Percentiles rank a stretch among this genome's conserved stretches.
These are phyloP conservation scores for Uromyces viciae-fabae DNA, from an alignment of 1,284 basidiomycete genomes.

Conservation along the genomic window DNA sequence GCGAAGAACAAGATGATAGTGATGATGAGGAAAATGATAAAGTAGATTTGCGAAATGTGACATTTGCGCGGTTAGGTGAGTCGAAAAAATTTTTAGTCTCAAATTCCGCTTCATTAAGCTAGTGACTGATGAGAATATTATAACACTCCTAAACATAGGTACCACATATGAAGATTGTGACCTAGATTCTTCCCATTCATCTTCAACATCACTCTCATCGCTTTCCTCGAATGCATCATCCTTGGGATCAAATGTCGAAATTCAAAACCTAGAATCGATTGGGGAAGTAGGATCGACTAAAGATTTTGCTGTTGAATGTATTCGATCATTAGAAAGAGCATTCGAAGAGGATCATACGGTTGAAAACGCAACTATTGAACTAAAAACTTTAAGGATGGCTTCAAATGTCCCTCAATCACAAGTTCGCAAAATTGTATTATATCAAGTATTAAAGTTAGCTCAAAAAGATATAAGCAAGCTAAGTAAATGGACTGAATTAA, in stretches of 20 bases:
- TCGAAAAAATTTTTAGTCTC: conserved; percentile 49
- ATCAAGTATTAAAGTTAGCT: conserved; percentile 67
- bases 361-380: conserved; percentile 84
- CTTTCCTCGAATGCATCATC: conserved; percentile 50
- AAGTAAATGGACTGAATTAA: conserved; percentile 55
- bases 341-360: conserved; percentile 84
- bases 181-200: conserved; percentile 6
- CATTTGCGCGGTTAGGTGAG: conserved; percentile 49
- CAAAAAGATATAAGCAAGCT: conserved; percentile 47
- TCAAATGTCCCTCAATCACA: conserved; percentile 75
- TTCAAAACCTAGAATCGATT: conserved; percentile 32
- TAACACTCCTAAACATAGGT: conserved; percentile 7
- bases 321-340: conserved; percentile 76
- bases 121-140: conserved; percentile 49
- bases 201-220: conserved; percentile 49
- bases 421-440: conserved; percentile 74
- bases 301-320: conserved; percentile 75
- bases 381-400: conserved; percentile 91
- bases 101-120: conserved; percentile 24
- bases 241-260: conserved; percentile 47
- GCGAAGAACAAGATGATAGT: conserved; percentile 48
- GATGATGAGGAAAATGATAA: conserved; percentile 50
- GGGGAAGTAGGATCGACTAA: conserved; percentile 49
- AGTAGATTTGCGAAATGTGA: conserved; percentile 50
- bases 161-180: conserved; percentile 21